These are phyloP conservation scores for Crithidia acanthocephali DNA, from an alignment of 208 protist genomes.

Conservation along the genomic window DNA sequence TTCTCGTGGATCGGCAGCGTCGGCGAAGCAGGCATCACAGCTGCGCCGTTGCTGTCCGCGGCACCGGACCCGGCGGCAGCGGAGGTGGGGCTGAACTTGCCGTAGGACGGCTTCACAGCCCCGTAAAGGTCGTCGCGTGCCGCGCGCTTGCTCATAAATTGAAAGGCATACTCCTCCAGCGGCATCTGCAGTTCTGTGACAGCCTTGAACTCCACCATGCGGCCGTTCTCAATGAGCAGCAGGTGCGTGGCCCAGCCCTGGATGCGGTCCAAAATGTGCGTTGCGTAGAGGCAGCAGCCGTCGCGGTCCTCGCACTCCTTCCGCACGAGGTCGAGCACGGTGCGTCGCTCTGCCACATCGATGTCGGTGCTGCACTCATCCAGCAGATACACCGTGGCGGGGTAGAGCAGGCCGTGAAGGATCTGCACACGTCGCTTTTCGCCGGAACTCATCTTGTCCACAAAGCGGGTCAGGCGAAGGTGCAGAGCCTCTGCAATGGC, in stretches of 20 bases:
- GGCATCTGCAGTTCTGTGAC: slow-evolving; percentile 44
- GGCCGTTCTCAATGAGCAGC: slow-evolving; percentile 53
- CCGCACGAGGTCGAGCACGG: slow-evolving; percentile 63
- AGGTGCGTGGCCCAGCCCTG: slow-evolving; percentile 85
- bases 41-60: not conserved
- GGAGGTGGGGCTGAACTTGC: slow-evolving; percentile 12
- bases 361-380: slow-evolving; percentile 91
- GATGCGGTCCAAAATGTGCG: slow-evolving; percentile 83
- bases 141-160: slow-evolving; percentile 45
- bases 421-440: slow-evolving; percentile 78
- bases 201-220: slow-evolving; percentile 39
- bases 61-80: not conserved
- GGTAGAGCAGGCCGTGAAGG: slow-evolving; percentile 64
- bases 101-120: slow-evolving; percentile 3
- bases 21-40: not conserved
- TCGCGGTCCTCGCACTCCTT: slow-evolving; percentile 43
- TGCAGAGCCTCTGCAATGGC: slow-evolving; percentile 55
- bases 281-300: slow-evolving; percentile 81
- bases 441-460: slow-evolving; percentile 76
- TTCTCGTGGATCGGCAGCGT: slow-evolving; percentile 1
- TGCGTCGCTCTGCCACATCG: slow-evolving; percentile 70
- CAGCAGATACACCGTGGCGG: slow-evolving; percentile 61
- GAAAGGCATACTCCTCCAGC: slow-evolving; percentile 58
- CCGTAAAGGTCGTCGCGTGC: not conserved
- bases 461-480: slow-evolving; percentile 42